phyloP scores from a whole-genome alignment of 345 rosid genomes.

The Corymbia maculata region DNA sequence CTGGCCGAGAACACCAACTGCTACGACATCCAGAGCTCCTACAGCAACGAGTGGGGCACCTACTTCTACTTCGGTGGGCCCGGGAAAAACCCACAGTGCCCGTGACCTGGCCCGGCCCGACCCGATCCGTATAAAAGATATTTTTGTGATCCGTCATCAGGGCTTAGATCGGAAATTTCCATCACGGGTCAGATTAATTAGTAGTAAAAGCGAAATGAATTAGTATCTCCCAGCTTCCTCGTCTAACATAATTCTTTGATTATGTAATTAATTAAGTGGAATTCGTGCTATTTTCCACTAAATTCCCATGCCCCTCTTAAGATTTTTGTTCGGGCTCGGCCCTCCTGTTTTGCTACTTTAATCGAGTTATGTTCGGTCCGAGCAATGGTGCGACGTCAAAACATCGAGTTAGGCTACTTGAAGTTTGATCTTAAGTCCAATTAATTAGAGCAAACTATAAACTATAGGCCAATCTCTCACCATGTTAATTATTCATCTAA shows the following conservation, averaged over 20 bases:
- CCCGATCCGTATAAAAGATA: not conserved
- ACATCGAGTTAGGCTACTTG: not conserved
- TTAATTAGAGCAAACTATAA: no score
- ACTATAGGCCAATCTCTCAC: no score
- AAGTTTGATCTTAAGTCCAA: not conserved
- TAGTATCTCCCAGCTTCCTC: not conserved
- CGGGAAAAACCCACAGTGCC: constrained; percentile 65
- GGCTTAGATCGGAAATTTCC: not conserved
- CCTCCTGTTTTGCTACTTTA: not conserved
- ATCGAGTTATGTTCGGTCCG: not conserved
- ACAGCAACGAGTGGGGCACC: constrained; percentile 84
- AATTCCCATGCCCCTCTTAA: not conserved
- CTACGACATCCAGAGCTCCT: constrained; percentile 69
- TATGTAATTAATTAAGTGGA: not conserved
- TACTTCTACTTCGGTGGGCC: constrained; percentile 95
- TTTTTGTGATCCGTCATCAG: not conserved
- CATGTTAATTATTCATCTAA: no score
- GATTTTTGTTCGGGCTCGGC: not conserved
- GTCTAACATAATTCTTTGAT: not conserved
- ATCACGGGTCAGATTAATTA: not conserved
- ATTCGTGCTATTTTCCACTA: not conserved
- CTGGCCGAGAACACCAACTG: constrained; percentile 89
- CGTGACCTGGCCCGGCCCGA: constrained; percentile 24
- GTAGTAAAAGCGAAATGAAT: not conserved
- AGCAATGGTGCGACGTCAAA: not conserved